Base-by-base conservation (phyloP, 1,284 basidiomycete species). In the Exobasidium cylindrosporum region DNA sequence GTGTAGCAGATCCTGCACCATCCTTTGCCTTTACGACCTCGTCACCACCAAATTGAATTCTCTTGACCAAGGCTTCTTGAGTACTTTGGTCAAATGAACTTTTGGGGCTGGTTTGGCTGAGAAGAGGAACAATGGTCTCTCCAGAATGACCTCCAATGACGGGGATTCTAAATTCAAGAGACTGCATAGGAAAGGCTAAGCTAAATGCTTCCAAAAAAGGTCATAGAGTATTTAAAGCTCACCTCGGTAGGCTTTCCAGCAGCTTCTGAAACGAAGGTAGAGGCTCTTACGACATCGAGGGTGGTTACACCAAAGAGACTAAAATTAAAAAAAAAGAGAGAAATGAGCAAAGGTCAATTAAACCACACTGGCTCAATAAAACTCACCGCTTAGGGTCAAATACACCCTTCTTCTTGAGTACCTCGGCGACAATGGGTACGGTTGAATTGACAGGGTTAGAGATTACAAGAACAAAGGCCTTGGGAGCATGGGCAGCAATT, bases 121-220 rank as follows among this genome's bases (percentile, higher is more conserved):
- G 87, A 54, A 98, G 85, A 47, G 95, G 95, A 26, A 98, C 89
- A 80, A 98, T 98, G 65, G 95, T 98, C 53, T 89, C 85, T 73
- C 96, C 95, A 50, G 90, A 92, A 88, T 98, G 95, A 52, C 96
- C 95, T 78, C 96, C 95, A 63, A 97, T 84, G 70, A 97, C 94
- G 64, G 93, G 89, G 67, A 97, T 86, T 54, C 84, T 82, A 70
- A 67, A 78, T 63, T 68, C 69, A 61, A 66, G 67, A 47, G 84
- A 86, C 35, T 40, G 35, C 7, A 40, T 10, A 17, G 17, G 7
- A 17, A 17, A 40, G 35, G n/a, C n/a, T n/a, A n/a, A n/a, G n/a
- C n/a, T n/a, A n/a, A n/a, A n/a, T n/a, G n/a, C n/a, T n/a, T n/a
- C 10, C 35, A 40, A 40, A 40, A 40, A 40, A 40, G 63, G 66